Base-by-base conservation (phyloP, 2,329 filamentous ascomycete species). In the Hypoxylon sp. region DNA sequence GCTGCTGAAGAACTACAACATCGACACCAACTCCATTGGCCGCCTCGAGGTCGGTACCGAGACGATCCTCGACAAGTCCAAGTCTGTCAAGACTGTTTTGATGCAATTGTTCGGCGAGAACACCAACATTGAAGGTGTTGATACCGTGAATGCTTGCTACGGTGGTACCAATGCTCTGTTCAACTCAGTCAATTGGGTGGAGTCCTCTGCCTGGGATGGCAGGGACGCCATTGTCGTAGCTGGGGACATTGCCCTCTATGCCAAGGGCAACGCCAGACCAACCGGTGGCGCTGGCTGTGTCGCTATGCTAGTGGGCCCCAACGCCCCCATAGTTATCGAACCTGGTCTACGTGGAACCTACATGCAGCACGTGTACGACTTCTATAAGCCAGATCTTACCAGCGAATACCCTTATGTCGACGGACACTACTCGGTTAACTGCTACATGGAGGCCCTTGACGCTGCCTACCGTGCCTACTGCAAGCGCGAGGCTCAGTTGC, bases 361-460 rank as follows among this genome's bases (percentile, higher is more conserved):
- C 85, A 91, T 95, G 90, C 86, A 90, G 81, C 92, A 95, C 83
- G 91, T 90, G 76, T 96, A 95, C 82, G 92, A 95, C 82, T 95
- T 95, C 81, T 95, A 94, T 89, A 95, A 95, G 90, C 92, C 92
- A 77, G 92, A 95, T 82, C 85, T 95, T 73, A 92, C 92, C 77
- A 93, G 91, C 87, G 92, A 95, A 83, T 95, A 95, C 84, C 92
- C 92, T 72, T 90, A 93, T 78, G 92, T 95, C 65, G 92, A 95
- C 76, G 92, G 92, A 68, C 92, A 95, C 81, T 94, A 90, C 86
- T 95, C 92, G 54, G 81, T 94, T 80, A 91, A 85, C 81, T 95
- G 92, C 87, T 95, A 95, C 83, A 92, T 86, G 72, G 88, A 92
- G 84, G 92, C 92, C 56, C 89, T 95, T 27, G 92, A 95, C 79